These are phyloP conservation scores for Brassica juncea DNA, from an alignment of 345 rosid species.

Conservation along the genomic window DNA sequence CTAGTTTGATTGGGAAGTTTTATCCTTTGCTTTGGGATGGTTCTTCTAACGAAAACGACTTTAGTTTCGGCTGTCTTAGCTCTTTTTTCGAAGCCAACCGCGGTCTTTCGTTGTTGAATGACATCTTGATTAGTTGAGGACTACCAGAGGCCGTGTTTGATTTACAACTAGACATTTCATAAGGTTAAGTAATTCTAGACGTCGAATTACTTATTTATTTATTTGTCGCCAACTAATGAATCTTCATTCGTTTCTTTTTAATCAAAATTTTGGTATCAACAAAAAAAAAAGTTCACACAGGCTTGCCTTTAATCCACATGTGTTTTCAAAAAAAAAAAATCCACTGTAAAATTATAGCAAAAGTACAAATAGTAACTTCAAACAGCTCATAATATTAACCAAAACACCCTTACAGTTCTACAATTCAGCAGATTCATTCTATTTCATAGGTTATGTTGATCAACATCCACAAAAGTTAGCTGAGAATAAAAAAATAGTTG, in stretches of 20 bases:
- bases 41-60: too few species aligned
- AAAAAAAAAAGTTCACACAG: neutral
- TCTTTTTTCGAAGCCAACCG: too few species aligned
- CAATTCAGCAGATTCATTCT: neutral
- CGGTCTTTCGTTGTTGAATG: too few species aligned
- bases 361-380: neutral
- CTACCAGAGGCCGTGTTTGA: too few species aligned
- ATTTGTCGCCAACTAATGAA: neutral
- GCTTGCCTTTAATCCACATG: neutral
- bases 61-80: too few species aligned
- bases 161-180: too few species aligned
- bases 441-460: neutral
- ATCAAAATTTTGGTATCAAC: neutral
- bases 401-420: neutral
- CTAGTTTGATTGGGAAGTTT: too few species aligned
- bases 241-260: neutral
- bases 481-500: neutral
- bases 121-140: too few species aligned
- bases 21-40: too few species aligned
- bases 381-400: neutral
- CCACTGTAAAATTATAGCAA: neutral
- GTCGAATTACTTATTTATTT: neutral
- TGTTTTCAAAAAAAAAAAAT: too few species aligned
- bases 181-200: neutral
- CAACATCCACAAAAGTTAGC: neutral